phyloP scores from a whole-genome alignment of 1,284 basidiomycete genomes.

The Acaromyces ingoldii region DNA sequence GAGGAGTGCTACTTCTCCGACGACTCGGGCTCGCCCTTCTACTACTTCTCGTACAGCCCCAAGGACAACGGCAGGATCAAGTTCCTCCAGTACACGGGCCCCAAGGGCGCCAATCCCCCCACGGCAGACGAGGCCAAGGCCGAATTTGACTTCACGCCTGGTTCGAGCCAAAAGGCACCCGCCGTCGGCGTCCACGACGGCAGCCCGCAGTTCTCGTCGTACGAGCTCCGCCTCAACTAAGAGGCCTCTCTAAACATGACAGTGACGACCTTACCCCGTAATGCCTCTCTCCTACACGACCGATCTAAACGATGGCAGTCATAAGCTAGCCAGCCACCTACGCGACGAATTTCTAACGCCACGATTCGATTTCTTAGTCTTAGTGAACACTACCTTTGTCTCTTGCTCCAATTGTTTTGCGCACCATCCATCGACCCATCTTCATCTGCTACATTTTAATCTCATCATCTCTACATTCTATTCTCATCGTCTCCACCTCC shows the following conservation, averaged over 20 bases:
- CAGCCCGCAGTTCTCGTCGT: neutral
- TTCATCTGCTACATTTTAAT: too few relatives aligned
- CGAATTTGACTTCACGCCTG: slow-evolving; percentile 1
- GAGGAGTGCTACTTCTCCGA: slow-evolving; percentile 3
- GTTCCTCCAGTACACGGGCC: neutral
- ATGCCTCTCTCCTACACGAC: too few relatives aligned
- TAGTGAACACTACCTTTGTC: too few relatives aligned
- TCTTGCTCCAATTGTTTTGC: too few relatives aligned
- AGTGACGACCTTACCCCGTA: too few relatives aligned
- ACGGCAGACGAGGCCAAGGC: neutral
- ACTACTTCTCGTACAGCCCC: slow-evolving; percentile 1
- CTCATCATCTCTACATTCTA: too few relatives aligned
- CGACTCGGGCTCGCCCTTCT: slow-evolving; percentile 4
- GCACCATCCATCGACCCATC: too few relatives aligned
- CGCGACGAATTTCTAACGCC: too few relatives aligned
- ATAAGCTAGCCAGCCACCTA: too few relatives aligned
- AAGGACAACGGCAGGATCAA: slow-evolving; percentile 47
- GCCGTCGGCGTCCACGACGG: neutral
- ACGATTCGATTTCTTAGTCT: too few relatives aligned
- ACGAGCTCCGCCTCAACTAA: slow-evolving; percentile 2
- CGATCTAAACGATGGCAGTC: too few relatives aligned
- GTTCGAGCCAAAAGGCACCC: neutral
- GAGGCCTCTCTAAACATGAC: neutral
- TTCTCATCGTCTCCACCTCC: too few relatives aligned
- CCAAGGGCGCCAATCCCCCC: neutral